Evolutionary conservation across 176 grass and related monocot genomes (phyloP).

Genomic region (Triticum turgidum): DNA sequence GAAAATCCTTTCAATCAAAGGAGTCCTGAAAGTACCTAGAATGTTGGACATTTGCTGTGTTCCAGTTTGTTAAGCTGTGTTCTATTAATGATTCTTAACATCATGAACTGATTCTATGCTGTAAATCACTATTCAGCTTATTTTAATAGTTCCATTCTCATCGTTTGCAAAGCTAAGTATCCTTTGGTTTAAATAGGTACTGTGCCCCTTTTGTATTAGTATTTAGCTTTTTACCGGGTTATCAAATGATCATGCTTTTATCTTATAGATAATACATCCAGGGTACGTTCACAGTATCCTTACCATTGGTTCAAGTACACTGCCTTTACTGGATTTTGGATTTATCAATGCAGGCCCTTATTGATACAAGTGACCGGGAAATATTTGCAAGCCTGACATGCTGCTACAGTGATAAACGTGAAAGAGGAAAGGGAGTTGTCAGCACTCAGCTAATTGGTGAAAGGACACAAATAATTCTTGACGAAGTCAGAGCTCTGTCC

Average conservation of each 20-base stretch:
- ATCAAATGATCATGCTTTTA: constrained; percentile 23
- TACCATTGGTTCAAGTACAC: constrained; percentile 5
- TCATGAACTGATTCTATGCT: not conserved
- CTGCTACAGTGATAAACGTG: constrained; percentile 72
- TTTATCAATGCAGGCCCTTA: constrained; percentile 62
- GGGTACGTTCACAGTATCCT: constrained; percentile 12
- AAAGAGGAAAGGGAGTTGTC: constrained; percentile 79
- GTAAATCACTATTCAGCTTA: constrained; percentile 4
- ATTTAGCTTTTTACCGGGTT: not conserved
- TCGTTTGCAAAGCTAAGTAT: constrained; percentile 13
- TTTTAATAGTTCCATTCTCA: not conserved
- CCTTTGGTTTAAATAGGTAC: constrained; percentile 16
- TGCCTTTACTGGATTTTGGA: constrained; percentile 32
- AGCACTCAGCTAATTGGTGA: constrained; percentile 91
- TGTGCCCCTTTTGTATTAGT: not conserved
- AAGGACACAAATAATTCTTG: constrained; percentile 94
- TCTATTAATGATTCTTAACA: not conserved
- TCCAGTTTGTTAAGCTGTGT: constrained; percentile 17
- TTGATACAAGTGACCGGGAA: constrained; percentile 86
- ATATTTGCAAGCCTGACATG: constrained; percentile 92
- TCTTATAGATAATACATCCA: constrained; percentile 1
- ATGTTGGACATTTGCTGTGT: constrained; percentile 9
- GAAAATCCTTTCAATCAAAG: no score
- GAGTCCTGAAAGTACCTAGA: not conserved
- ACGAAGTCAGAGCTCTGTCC: constrained; percentile 74